A percentile compares a stretch with the other conserved stretches of the same genome.
Evolutionary conservation across 805 yeast genomes (phyloP).

Genomic region (Saturnispora sanitii): DNA sequence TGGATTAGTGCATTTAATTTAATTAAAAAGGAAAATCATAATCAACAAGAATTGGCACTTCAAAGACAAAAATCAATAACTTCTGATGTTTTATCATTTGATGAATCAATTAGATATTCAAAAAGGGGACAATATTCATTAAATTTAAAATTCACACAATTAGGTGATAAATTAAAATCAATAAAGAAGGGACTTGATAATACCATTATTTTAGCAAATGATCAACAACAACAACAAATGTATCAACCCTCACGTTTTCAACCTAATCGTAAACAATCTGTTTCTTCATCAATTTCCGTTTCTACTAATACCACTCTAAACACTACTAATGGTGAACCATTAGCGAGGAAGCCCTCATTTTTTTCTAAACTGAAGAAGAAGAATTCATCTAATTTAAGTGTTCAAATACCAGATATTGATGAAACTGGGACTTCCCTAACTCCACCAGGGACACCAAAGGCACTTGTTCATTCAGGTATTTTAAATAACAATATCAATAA

Average conservation of each 20-base stretch:
- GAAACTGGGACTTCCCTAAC: background rate
- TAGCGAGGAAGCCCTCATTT: slow-evolving; percentile 7
- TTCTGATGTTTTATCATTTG: background rate
- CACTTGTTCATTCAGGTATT: too few relatives aligned
- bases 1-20: slow-evolving; percentile 79
- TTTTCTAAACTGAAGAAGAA: slow-evolving; percentile 8
- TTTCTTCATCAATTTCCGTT: background rate
- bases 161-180: too few relatives aligned
- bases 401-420: background rate
- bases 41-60: too few relatives aligned
- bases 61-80: background rate
- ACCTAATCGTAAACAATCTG: background rate
- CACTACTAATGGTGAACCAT: background rate
- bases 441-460: too few relatives aligned
- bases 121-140: too few relatives aligned
- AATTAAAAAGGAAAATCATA: slow-evolving; percentile 29
- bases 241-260: background rate
- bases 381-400: background rate
- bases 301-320: background rate
- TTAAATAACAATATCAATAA: background rate
- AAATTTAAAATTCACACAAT: too few relatives aligned
- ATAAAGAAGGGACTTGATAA: too few relatives aligned
- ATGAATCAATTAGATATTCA: background rate
- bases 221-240: background rate
- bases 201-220: too few relatives aligned